Evolutionary conservation across 2,329 filamentous ascomycete species (phyloP).

Genomic region (Aspergillus sergii): DNA sequence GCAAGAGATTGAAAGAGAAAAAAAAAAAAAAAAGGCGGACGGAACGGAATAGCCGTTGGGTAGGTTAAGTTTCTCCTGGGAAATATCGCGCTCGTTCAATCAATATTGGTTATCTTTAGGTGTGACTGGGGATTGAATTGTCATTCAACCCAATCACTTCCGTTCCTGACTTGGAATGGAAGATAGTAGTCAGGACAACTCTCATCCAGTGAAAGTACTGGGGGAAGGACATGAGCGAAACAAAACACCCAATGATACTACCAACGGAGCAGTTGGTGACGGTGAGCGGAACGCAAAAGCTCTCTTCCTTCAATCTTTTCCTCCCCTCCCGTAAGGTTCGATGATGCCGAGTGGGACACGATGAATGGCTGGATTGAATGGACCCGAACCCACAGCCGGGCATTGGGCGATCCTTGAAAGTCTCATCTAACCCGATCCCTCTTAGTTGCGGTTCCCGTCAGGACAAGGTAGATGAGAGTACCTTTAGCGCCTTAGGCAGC

Average conservation of each 20-base stretch:
- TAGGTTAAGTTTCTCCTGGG: neutral
- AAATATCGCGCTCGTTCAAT: neutral
- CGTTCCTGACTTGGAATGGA: neutral
- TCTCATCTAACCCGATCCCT: neutral
- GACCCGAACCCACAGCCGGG: neutral
- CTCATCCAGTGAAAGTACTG: slow-evolving; percentile 9
- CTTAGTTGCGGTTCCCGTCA: neutral
- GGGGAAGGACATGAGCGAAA: neutral
- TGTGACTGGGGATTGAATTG: neutral
- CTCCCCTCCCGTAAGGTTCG: slow-evolving; percentile 1
- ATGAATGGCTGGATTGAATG: neutral
- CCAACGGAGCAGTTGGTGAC: neutral
- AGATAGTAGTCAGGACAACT: neutral
- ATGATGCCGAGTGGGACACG: neutral
- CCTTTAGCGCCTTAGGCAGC: neutral
- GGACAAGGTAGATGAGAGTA: neutral
- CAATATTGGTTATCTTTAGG: neutral
- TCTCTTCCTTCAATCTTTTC: neutral
- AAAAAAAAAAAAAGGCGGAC: neutral
- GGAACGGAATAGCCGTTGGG: neutral
- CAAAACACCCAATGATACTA: neutral
- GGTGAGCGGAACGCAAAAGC: slow-evolving; percentile 4
- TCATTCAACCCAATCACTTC: neutral
- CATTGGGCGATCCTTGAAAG: slow-evolving; percentile 3
- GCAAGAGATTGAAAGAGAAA: neutral